Evolutionary conservation across 2,329 filamentous ascomycete species (phyloP).

Genomic region (Diaporthe nobilis): DNA sequence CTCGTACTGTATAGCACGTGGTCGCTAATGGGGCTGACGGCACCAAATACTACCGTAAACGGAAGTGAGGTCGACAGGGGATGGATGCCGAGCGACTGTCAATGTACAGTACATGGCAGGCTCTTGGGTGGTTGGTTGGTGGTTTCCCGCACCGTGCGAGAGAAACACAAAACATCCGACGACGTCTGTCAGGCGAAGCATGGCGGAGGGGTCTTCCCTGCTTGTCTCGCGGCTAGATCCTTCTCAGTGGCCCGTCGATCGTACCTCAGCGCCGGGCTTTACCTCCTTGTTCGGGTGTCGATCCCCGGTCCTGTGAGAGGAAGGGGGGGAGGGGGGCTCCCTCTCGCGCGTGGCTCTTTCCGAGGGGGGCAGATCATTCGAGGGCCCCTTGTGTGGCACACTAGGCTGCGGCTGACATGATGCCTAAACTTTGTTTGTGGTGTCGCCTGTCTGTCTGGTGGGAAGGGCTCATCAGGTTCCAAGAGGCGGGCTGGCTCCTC

Average conservation of each 20-base stretch:
- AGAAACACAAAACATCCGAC: constrained; percentile 23
- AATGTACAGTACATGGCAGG: constrained; percentile 13
- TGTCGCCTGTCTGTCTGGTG: neutral
- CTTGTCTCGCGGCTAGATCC: constrained; percentile 25
- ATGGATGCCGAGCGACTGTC: constrained; percentile 7
- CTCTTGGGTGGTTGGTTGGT: neutral
- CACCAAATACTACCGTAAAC: constrained; percentile 7
- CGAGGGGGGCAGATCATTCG: neutral
- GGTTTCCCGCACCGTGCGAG: constrained; percentile 30
- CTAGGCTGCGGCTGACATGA: constrained; percentile 24
- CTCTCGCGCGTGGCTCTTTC: constrained; percentile 22
- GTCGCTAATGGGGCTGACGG: constrained; percentile 14
- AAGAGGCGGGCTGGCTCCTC: constrained; percentile 9
- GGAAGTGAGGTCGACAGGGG: constrained; percentile 22
- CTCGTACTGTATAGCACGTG: constrained; percentile 32
- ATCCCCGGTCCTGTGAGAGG: constrained; percentile 23
- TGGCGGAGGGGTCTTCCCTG: constrained; percentile 25
- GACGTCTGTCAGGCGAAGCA: constrained; percentile 28
- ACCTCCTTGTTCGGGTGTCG: constrained; percentile 21
- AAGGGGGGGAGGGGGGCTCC: neutral
- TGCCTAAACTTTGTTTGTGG: constrained; percentile 22
- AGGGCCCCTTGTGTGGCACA: neutral
- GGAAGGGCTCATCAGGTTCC: constrained; percentile 11
- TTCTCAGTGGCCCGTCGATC: constrained; percentile 17
- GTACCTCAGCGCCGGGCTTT: constrained; percentile 29